A percentile compares a stretch with the other conserved stretches of the same genome.
These are phyloP conservation scores for Alloteropsis angusta DNA, from an alignment of 202 grass and related monocot genomes.

Conservation along the genomic window DNA sequence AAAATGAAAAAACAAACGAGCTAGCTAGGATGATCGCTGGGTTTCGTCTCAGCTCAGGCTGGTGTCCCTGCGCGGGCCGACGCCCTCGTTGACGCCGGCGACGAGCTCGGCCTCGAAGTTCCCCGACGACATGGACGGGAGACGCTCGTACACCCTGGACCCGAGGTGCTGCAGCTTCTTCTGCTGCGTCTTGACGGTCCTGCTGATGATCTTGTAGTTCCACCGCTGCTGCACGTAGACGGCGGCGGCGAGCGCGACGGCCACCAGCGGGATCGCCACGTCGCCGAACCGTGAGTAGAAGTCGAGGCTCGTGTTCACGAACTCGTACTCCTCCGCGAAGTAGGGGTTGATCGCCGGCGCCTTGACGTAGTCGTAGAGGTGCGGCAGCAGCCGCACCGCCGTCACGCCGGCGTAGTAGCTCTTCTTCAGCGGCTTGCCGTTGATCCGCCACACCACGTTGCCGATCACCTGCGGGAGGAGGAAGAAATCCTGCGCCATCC, in stretches of 20 bases:
- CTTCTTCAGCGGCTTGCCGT: constrained; percentile 64
- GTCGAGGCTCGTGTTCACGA: constrained; percentile 85
- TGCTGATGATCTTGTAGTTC: constrained; percentile 83
- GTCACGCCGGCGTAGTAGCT: constrained; percentile 77
- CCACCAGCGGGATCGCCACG: constrained; percentile 63
- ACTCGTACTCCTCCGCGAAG: constrained; percentile 86
- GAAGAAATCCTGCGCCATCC: constrained; percentile 73
- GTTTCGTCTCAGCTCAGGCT: constrained; percentile 6
- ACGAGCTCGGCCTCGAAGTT: constrained; percentile 83
- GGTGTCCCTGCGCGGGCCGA: constrained; percentile 16
- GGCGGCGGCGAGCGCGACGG: constrained; percentile 41
- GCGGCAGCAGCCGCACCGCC: constrained; percentile 68
- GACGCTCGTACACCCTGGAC: constrained; percentile 75
- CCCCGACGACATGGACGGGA: constrained; percentile 67
- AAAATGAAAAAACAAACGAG: neutral
- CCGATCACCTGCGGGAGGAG: constrained; percentile 80
- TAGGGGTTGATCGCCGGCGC: constrained; percentile 84
- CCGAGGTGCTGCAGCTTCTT: constrained; percentile 83
- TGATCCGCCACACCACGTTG: constrained; percentile 79
- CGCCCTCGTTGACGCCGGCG: constrained; percentile 42
- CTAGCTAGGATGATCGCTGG: neutral
- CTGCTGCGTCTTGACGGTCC: constrained; percentile 57
- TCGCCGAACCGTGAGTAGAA: constrained; percentile 88
- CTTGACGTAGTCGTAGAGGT: constrained; percentile 77
- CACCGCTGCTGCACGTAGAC: constrained; percentile 82